Evolutionary conservation across 106 monocot genomes (phyloP), one percentile per base, ranked within the genome.

Genomic region (Dioscorea dumetorum): DNA sequence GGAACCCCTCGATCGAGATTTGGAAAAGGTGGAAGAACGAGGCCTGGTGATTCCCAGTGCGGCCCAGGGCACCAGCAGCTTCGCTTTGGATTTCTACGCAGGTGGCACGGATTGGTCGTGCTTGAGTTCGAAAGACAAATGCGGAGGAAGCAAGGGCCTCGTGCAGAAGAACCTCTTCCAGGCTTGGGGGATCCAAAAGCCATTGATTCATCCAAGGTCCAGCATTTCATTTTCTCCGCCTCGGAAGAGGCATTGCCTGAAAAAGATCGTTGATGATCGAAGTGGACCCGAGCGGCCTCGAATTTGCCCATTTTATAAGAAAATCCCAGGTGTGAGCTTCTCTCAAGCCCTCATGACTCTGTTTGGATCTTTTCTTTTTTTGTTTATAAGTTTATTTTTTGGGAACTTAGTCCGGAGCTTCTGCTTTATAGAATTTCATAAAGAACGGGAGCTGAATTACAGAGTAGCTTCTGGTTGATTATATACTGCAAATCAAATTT

Each of bases 271-370:
- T 28, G 12, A 14, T 18, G 58, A 41, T 41, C 41, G 34, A 8
- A 35, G 33, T 28, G 72, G 61, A 48, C 24, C 18, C 48, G 58
- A 34, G 48, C 72, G 66, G 70, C 70, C 70, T 20, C 81, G 76
- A 3, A 20, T 50, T 24, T 88, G 88, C 67, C 88, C 88, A 12
- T 88, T 88, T 67, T 88, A 88, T 60, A 88, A 88, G 78, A 84
- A 88, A 48, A 75, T 88, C 22, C 73, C 84, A 31, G 88, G 88
- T 84, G 20, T 70, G 9, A 0, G 4, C 66, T 68, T n/a, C 48
- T 49, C 48, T 48, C 19, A 6, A 3, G 17, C 20, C 14, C 48
- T 64, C n/a, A 48, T 64, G 28, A 28, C n/a, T 48, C 16, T 7
- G 2, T 48, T 10, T 7, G 6, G 28, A 12, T n/a, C n/a, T 4